Conservation (phyloP, 75 land plant species). For the Pinus tabuliformis region DNA sequence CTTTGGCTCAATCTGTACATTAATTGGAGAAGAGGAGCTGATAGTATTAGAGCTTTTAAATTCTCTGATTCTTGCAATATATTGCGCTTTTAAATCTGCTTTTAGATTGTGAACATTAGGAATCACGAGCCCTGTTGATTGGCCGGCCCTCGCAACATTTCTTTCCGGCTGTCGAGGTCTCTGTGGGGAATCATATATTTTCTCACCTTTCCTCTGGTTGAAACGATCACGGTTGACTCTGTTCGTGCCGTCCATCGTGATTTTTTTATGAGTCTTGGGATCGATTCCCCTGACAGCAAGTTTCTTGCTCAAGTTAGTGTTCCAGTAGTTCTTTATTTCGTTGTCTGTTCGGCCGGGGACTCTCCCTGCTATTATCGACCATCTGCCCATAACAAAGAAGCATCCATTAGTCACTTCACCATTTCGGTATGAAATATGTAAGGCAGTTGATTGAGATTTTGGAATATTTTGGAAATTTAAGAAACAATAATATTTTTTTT, state of each 20-base stretch:
- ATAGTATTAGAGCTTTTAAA: too few species aligned
- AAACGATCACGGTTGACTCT: neutral
- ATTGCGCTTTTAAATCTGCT: neutral
- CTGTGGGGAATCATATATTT: too few species aligned
- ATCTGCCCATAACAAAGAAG: neutral
- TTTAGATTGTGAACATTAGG: neutral
- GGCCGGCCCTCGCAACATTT: neutral
- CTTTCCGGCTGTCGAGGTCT: neutral
- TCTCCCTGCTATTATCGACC: neutral
- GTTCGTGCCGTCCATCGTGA: neutral
- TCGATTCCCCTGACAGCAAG: neutral
- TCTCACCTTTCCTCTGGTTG: neutral
- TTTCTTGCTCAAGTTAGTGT: constrained; percentile 2
- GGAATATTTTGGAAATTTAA: too few species aligned
- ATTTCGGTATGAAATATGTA: too few species aligned
- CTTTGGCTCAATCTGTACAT: too few species aligned
- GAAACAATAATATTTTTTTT: too few species aligned
- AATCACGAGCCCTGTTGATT: neutral
- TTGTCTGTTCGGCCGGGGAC: constrained; percentile 1
- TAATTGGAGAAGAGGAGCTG: too few species aligned
- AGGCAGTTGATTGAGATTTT: too few species aligned
- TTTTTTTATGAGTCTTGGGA: neutral
- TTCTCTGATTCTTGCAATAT: too few species aligned
- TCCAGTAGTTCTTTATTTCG: constrained; percentile 2
- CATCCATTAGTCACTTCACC: neutral